phyloP scores from a whole-genome alignment of 1,284 basidiomycete genomes.

The Crucibulum parvulum region DNA sequence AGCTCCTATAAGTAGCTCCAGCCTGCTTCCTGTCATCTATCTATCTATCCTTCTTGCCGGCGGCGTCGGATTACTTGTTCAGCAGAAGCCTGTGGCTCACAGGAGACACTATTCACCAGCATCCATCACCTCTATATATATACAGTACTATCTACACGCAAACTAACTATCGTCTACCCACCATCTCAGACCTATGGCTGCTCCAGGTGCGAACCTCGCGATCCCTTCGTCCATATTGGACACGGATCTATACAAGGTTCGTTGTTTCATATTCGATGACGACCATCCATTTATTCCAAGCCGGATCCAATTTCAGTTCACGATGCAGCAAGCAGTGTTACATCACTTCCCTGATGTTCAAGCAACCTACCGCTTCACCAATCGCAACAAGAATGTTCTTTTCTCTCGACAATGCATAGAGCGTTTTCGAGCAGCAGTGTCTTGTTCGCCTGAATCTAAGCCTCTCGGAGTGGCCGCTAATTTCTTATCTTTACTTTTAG shows the following conservation, averaged over 20 bases:
- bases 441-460: slow-evolving; percentile 49
- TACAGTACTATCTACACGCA: not conserved
- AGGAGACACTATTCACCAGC: not conserved
- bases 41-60: not conserved
- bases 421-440: slow-evolving; percentile 67
- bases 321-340: slow-evolving; percentile 96
- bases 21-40: too few species aligned
- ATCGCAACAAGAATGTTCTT: slow-evolving; percentile 74
- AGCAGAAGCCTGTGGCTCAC: not conserved
- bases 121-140: not conserved
- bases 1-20: too few species aligned
- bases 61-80: not conserved
- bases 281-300: slow-evolving; percentile 4
- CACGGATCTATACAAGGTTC: slow-evolving; percentile 95
- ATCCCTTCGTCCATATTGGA: slow-evolving; percentile 79
- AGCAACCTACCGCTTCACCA: slow-evolving; percentile 86
- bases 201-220: slow-evolving; percentile 28
- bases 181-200: slow-evolving; percentile 35
- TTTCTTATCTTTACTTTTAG: slow-evolving; percentile 43
- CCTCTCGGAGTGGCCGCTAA: not conserved
- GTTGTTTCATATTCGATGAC: not conserved
- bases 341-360: slow-evolving; percentile 78
- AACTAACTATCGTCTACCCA: slow-evolving; percentile 4
- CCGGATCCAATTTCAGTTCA: slow-evolving; percentile 62
- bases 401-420: slow-evolving; percentile 81